Conservation (phyloP, 139 green algal species). For the Volvox reticuliferus region DNA sequence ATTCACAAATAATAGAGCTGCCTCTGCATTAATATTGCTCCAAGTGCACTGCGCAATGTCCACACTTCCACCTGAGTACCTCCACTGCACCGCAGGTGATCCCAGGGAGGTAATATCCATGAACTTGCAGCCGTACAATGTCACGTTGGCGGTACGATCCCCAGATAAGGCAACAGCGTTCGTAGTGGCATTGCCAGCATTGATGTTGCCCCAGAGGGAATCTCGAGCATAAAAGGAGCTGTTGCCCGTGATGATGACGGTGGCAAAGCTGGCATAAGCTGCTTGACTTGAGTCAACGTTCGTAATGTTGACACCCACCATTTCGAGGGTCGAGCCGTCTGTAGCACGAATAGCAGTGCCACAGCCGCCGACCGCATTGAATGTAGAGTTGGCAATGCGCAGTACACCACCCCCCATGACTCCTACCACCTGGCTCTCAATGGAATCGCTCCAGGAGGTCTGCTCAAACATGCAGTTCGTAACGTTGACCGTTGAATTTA, state of each 20-base stretch:
- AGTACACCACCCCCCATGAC: neutral
- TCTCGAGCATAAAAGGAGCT: neutral
- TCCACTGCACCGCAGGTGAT: neutral
- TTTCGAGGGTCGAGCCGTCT: neutral
- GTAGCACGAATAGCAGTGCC: neutral
- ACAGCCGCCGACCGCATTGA: neutral
- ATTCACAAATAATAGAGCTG: neutral
- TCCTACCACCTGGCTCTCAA: conserved; percentile 4
- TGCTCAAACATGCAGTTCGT: neutral
- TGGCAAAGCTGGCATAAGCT: neutral
- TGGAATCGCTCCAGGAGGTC: neutral
- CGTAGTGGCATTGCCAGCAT: neutral
- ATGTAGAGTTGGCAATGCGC: neutral
- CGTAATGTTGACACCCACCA: neutral
- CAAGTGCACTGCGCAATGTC: neutral
- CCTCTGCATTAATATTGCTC: neutral
- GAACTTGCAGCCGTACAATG: neutral
- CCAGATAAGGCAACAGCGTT: neutral
- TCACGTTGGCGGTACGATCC: neutral
- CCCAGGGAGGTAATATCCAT: neutral
- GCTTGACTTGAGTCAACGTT: neutral
- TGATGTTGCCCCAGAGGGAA: neutral
- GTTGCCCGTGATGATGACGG: neutral
- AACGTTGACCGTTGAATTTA: neutral
- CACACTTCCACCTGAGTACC: neutral